Evolutionary conservation across 1,284 basidiomycete species (phyloP).

Genomic region (Entoloma clypeatum): DNA sequence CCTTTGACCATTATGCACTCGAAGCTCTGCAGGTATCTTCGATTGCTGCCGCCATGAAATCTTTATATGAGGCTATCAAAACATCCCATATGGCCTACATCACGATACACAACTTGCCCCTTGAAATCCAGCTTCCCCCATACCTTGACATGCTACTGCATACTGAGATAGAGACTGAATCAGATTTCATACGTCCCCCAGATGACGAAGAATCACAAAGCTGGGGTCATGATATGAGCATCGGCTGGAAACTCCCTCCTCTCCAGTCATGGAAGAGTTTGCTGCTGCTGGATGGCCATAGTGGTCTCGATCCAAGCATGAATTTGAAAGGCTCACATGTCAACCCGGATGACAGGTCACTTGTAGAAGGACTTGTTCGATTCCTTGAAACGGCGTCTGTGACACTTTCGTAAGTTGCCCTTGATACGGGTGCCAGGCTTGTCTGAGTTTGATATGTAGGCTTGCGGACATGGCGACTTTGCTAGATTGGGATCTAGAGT

Average conservation of each 20-base stretch:
- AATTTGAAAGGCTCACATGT: constrained; percentile 58
- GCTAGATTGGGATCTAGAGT: constrained; percentile 83
- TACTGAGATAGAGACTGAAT: constrained; percentile 54
- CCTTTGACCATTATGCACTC: constrained; percentile 50
- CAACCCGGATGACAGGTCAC: constrained; percentile 56
- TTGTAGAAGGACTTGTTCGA: constrained; percentile 65
- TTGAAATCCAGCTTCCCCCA: constrained; percentile 82
- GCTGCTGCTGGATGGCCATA: constrained; percentile 67
- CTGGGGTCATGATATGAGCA: constrained; percentile 67
- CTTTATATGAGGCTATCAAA: constrained; percentile 73
- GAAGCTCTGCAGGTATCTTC: constrained; percentile 65
- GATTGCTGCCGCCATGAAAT: constrained; percentile 71
- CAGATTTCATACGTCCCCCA: constrained; percentile 32
- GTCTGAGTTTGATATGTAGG: constrained; percentile 36
- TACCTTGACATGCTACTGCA: constrained; percentile 66
- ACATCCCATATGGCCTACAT: constrained; percentile 68
- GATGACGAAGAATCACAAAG: constrained; percentile 47
- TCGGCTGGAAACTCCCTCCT: constrained; percentile 68
- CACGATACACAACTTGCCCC: constrained; percentile 67
- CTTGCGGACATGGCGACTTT: constrained; percentile 83
- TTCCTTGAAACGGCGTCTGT: constrained; percentile 68
- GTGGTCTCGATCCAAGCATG: constrained; percentile 59
- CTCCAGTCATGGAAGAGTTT: constrained; percentile 93
- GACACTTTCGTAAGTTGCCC: constrained; percentile 54
- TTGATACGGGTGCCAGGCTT: neutral